Base-by-base conservation (phyloP, 2,329 filamentous ascomycete genomes). In the Fusarium succisae region DNA sequence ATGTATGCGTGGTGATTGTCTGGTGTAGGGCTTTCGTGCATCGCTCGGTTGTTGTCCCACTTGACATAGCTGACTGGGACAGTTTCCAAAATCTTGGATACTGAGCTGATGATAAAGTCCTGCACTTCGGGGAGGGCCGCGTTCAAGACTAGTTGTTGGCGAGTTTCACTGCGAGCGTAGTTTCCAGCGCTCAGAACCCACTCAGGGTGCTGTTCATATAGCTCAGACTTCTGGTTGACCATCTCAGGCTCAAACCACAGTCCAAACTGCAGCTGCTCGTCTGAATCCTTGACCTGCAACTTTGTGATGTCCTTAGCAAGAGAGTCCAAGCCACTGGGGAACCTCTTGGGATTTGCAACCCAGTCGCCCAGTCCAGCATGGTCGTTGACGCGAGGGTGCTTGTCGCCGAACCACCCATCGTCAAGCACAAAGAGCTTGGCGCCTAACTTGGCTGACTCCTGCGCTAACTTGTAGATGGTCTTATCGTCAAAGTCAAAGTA, bases 171-270 rank as follows among this genome's bases (percentile, higher is more conserved):
- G 18, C 89, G 86, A 3, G 87, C 83, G 75, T 92, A 88, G 1
- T 83, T 79, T 8, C 87, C 88, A 0, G 89, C 87, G 63, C 90
- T 87, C 59, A 92, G 76, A 7, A 85, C 89, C 91, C 90, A 92
- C 63, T 92, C 90, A 0, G 91, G 90, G 72, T 92, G 90, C 50
- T 88, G 81, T 2, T 85, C 79, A 77, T 92, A 92, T 5, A 92
- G 83, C 5, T 83, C 86, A 0, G 90, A 92, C 60, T 90, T 88
- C 4, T 88, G 87, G 64, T 90, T 91, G 56, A 92, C 87, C 91
- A 92, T 92, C 74, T 92, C 91, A 0, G 90, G 90, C 77, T 92
- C 91, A 5, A 92, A 85, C 91, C 91, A 92, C 8, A 92, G 84
- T 22, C 91, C 91, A 71, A 92, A 92, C 18, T 86, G 83, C 53